Evolutionary conservation across 805 yeast genomes (phyloP), one percentile per base, ranked within the genome.

Genomic region (Wickerhamiella allomyrinae): DNA sequence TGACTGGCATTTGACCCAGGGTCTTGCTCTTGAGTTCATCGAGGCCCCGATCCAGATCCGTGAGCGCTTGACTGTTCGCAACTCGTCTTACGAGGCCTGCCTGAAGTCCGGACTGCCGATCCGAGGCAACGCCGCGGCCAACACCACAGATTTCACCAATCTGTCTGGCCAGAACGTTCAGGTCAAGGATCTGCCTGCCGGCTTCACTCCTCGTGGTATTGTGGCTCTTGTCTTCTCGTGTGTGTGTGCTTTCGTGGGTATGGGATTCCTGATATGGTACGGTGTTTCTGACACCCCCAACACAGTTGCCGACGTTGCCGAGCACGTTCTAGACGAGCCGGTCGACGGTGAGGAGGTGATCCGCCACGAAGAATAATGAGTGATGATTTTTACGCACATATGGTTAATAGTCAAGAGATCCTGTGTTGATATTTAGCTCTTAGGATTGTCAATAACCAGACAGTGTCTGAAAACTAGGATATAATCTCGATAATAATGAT

Each of bases 1-100:
- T 56, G 97, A 91, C 61, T 89, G 98, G 98, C 98, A 91, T 67
- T 73, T 89, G 69, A 72, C 77, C 56, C 97, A 91, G 68, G 98
- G 98, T 57, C 72, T 89, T 54, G 94, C 94, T 10, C 54, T 86
- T 43, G 68, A 70, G 9, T 66, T 91, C 35, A 65, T 89, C 42
- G 98, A 89, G 66, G 95, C 85, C 43, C 98, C 98, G 22, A 51
- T 60, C 9, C 69, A 70, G 43, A 68, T 89, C 39, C 61, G 60
- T 15, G 66, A 67, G 43, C 53, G 63, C 42, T 82, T 81, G 62
- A 68, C 68, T 41, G 23, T 50, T 10, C 70, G 87, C 29, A 77
- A 74, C 2, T 69, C 70, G 60, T 79, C 74, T 65, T 64, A 58
- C 46, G 66, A 66, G 19, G 70, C 73, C 40, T 91, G 97, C 70